Evolutionary conservation across 345 rosid species (phyloP).

Genomic region (Gossypium bickii): DNA sequence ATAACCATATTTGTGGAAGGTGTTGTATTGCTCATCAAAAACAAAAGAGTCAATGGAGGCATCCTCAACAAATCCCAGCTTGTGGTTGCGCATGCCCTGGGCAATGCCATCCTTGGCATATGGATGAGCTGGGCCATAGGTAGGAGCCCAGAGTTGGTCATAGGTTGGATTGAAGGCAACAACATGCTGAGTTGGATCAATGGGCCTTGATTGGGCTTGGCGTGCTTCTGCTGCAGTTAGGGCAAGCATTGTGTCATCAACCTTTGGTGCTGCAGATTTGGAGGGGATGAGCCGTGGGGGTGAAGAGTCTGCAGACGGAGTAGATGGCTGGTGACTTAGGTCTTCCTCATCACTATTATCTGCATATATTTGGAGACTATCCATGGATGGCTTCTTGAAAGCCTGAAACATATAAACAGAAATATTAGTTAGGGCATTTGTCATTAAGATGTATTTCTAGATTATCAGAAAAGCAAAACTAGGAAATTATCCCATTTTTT

Average conservation of each 20-base stretch:
- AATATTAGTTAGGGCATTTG: not conserved
- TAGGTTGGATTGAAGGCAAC: constrained; percentile 73
- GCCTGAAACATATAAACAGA: not conserved
- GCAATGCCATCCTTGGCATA: constrained; percentile 94
- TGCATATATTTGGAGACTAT: constrained; percentile 41
- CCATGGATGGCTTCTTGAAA: constrained; percentile 33
- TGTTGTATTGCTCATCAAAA: constrained; percentile 90
- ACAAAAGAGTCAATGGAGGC: constrained; percentile 78
- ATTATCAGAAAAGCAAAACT: not conserved
- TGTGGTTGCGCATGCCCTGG: constrained; percentile 95
- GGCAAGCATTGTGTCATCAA: constrained; percentile 88
- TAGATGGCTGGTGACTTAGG: constrained; percentile 28
- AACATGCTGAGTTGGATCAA: constrained; percentile 75
- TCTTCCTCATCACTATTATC: constrained; percentile 31
- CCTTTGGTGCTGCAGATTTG: constrained; percentile 84
- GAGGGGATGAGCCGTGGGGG: constrained; percentile 66
- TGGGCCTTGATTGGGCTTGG: constrained; percentile 56
- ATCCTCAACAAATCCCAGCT: constrained; percentile 92
- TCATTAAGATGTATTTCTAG: not conserved
- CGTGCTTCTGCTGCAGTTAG: constrained; percentile 62
- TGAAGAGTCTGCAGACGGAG: constrained; percentile 62
- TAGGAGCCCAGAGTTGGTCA: constrained; percentile 94
- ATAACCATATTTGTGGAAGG: constrained; percentile 82
- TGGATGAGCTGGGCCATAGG: constrained; percentile 80
- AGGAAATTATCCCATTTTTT: not conserved